A percentile compares a stretch with the other conserved stretches of the same genome.
These are phyloP conservation scores for Volvariella surrecta DNA, from an alignment of 1,284 basidiomycete genomes.

Conservation along the genomic window DNA sequence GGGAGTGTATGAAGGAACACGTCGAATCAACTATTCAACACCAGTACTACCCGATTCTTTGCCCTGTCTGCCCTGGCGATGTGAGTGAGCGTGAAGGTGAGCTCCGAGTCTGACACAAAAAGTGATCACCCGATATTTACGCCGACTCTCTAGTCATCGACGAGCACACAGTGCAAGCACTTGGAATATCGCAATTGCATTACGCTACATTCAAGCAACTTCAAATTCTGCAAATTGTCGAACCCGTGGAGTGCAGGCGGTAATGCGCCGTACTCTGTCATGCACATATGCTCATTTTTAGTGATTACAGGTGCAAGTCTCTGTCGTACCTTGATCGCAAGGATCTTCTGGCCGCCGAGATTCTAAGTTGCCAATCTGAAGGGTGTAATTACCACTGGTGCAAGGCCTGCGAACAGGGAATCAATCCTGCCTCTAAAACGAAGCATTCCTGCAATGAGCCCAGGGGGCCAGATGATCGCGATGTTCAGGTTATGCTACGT, in stretches of 20 bases:
- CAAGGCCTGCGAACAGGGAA: slow-evolving; percentile 9
- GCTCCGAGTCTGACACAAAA: too few species aligned
- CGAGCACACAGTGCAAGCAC: background rate
- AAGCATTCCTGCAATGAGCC: slow-evolving; percentile 9
- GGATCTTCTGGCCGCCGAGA: slow-evolving; percentile 1
- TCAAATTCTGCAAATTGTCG: background rate
- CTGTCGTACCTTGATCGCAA: background rate
- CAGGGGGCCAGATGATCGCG: too few species aligned
- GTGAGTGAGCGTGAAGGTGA: too few species aligned
- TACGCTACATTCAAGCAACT: background rate
- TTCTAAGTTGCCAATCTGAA: slow-evolving; percentile 7
- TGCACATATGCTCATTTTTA: background rate
- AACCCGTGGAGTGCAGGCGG: background rate
- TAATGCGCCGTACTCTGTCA: background rate
- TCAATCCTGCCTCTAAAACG: slow-evolving; percentile 25
- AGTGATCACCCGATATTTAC: too few species aligned
- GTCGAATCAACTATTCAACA: background rate
- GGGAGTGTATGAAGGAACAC: background rate
- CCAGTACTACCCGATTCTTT: background rate
- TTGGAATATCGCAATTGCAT: background rate
- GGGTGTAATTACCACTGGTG: slow-evolving; percentile 10
- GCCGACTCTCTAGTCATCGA: background rate
- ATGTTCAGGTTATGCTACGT: too few species aligned
- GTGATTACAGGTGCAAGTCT: background rate
- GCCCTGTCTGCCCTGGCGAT: background rate